phyloP scores from a whole-genome alignment of 228 moss, liverwort and hornwort species.

The Sphagnum magellanicum region DNA sequence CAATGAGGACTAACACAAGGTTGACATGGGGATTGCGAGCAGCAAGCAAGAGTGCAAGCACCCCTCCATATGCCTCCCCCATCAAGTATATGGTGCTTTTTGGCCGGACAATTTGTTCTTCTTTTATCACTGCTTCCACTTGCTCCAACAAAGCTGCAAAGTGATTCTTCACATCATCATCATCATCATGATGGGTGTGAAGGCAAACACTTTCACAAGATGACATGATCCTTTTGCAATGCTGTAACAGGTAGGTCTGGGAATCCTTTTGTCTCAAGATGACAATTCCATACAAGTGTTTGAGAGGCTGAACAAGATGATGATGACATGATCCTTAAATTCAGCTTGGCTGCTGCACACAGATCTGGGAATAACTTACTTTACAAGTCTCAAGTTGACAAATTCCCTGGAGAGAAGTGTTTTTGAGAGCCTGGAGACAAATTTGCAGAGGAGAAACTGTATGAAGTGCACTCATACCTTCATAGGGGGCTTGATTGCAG shows the following conservation, averaged over 20 bases:
- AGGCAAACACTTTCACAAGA: too few relatives aligned
- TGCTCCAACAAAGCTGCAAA: constrained; percentile 33
- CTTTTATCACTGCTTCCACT: constrained; percentile 23
- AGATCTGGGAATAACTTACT: neutral
- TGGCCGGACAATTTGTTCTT: constrained; percentile 16
- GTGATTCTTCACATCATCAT: too few relatives aligned
- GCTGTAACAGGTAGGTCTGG: too few relatives aligned
- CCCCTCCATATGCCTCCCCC: constrained; percentile 49
- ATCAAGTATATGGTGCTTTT: constrained; percentile 33
- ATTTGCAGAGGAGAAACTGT: neutral
- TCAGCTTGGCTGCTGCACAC: neutral
- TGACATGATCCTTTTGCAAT: too few relatives aligned
- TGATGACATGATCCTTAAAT: neutral
- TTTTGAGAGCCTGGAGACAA: neutral
- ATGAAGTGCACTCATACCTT: constrained; percentile 19
- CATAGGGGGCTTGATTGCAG: constrained; percentile 22
- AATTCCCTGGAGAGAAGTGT: neutral
- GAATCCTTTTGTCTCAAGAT: too few relatives aligned
- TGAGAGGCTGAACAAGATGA: constrained; percentile 1
- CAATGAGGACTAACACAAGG: constrained; percentile 36
- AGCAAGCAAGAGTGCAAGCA: constrained; percentile 44
- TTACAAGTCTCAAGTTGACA: neutral
- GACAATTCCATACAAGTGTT: too few relatives aligned
- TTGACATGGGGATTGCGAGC: constrained; percentile 47
- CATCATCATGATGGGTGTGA: too few relatives aligned